A percentile compares a stretch with the other conserved stretches of the same genome.
These are phyloP conservation scores for Apiotrichum veenhuisii DNA, from an alignment of 1,284 basidiomycete species.

Conservation along the genomic window DNA sequence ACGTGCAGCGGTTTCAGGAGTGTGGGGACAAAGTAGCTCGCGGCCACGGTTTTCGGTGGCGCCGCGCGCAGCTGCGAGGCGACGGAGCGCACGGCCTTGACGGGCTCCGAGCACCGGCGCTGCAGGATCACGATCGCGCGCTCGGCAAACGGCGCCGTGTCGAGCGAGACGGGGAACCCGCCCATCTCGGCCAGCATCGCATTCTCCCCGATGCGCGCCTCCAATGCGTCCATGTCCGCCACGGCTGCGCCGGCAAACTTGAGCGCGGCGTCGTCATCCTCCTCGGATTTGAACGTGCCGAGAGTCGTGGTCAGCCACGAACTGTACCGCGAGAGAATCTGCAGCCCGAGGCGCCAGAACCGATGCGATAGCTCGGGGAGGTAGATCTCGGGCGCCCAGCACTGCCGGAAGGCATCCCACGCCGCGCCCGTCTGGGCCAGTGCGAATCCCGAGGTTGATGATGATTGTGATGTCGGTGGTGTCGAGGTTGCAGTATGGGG, in stretches of 20 bases:
- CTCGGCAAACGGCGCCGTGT: conserved; percentile 49
- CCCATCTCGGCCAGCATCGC: conserved; percentile 8
- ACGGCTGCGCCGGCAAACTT: conserved; percentile 33
- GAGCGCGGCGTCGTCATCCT: conserved; percentile 54
- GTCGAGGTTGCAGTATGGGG: not conserved
- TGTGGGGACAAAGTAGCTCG: conserved; percentile 77
- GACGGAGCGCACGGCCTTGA: conserved; percentile 81
- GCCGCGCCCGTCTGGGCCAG: conserved; percentile 63
- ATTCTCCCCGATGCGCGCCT: conserved; percentile 10
- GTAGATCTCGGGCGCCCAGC: conserved; percentile 81
- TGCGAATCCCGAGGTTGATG: too few species aligned
- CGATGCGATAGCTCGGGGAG: conserved; percentile 73
- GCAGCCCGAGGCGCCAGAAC: conserved; percentile 83
- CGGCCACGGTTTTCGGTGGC: conserved; percentile 51
- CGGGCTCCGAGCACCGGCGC: conserved; percentile 73
- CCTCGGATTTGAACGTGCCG: conserved; percentile 53
- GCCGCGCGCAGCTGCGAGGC: conserved; percentile 70
- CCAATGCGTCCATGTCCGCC: conserved; percentile 33
- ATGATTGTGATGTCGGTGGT: conserved; percentile 1
- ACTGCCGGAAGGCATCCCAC: conserved; percentile 67
- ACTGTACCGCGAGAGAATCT: conserved; percentile 73
- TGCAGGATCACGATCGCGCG: conserved; percentile 70
- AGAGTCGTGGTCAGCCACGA: conserved; percentile 60
- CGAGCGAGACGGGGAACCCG: conserved; percentile 14
- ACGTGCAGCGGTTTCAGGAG: conserved; percentile 76